phyloP scores from a whole-genome alignment of 176 grass and related monocot species.

The Eremochloa ophiuroides region DNA sequence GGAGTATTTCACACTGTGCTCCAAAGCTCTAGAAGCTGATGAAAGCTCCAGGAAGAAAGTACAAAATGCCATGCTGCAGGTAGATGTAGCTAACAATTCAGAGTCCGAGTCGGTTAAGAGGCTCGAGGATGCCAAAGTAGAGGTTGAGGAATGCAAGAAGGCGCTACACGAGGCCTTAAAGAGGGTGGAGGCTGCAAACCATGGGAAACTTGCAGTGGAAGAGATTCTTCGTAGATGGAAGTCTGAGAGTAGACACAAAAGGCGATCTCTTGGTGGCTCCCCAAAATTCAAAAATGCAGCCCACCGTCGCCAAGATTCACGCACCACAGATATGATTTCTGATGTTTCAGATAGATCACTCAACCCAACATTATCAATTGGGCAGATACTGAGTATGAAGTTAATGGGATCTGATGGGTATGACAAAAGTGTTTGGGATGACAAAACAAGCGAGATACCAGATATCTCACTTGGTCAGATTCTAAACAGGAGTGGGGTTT shows the following conservation, averaged over 20 bases:
- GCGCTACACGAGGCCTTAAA: conserved; percentile 65
- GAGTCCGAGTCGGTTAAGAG: conserved; percentile 38
- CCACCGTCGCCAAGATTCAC: conserved; percentile 28
- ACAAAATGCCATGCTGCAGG: conserved; percentile 47
- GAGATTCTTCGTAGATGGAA: conserved; percentile 64
- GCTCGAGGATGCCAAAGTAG: conserved; percentile 58
- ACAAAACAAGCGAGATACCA: conserved; percentile 41
- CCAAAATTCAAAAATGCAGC: conserved; percentile 67
- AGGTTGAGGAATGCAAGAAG: conserved; percentile 70
- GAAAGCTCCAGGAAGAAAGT: conserved; percentile 61
- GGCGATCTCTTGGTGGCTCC: conserved; percentile 27
- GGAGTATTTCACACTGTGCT: conserved; percentile 58
- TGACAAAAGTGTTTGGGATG: conserved; percentile 46
- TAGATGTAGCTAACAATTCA: conserved; percentile 58
- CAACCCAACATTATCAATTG: conserved; percentile 70
- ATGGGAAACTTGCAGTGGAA: conserved; percentile 59
- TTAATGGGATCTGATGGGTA: conserved; percentile 57
- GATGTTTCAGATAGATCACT: conserved; percentile 33
- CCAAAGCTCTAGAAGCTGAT: conserved; percentile 59
- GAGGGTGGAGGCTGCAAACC: conserved; percentile 64
- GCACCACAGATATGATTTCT: conserved; percentile 23
- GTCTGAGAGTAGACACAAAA: conserved; percentile 45
- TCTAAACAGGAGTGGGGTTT: conserved; percentile 52
- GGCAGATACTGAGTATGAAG: conserved; percentile 94
- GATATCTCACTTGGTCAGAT: conserved; percentile 80